A percentile compares a stretch with the other conserved stretches of the same genome.
Evolutionary conservation across 1,284 basidiomycete genomes (phyloP).

Genomic region (Vanrija humicola): DNA sequence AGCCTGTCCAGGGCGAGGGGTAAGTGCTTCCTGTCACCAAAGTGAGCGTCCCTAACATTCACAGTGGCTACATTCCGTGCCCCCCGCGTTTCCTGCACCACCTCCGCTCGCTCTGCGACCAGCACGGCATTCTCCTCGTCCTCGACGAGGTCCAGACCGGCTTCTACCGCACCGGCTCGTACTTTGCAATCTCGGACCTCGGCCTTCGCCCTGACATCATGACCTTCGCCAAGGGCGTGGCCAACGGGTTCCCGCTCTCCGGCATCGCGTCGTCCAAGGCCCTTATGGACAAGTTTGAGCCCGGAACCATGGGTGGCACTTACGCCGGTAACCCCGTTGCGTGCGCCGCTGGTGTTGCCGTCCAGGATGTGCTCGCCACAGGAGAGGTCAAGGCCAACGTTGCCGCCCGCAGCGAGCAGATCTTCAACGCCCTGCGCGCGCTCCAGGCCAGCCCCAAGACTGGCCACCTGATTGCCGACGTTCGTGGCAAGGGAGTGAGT

Average conservation of each 20-base stretch:
- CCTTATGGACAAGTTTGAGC: constrained; percentile 56
- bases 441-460: background rate
- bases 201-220: constrained; percentile 79
- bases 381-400: constrained; percentile 55
- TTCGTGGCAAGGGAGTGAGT: constrained; percentile 62
- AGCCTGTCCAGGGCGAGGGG: constrained; percentile 87
- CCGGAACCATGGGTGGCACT: constrained; percentile 34
- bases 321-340: constrained; percentile 75
- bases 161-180: constrained; percentile 66
- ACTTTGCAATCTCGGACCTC: constrained; percentile 64
- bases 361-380: constrained; percentile 61
- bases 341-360: constrained; percentile 75
- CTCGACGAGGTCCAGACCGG: constrained; percentile 59
- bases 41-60: background rate
- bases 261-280: constrained; percentile 78
- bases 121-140: constrained; percentile 65
- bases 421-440: constrained; percentile 53
- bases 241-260: constrained; percentile 70
- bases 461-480: constrained; percentile 61
- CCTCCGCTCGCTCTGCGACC: constrained; percentile 74
- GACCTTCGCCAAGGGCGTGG: constrained; percentile 69
- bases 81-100: constrained; percentile 73
- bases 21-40: constrained; percentile 9
- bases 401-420: constrained; percentile 49
- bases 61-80: constrained; percentile 76